These are phyloP conservation scores for Lolium multiflorum DNA, from an alignment of 176 grass and related monocot genomes.

Conservation along the genomic window DNA sequence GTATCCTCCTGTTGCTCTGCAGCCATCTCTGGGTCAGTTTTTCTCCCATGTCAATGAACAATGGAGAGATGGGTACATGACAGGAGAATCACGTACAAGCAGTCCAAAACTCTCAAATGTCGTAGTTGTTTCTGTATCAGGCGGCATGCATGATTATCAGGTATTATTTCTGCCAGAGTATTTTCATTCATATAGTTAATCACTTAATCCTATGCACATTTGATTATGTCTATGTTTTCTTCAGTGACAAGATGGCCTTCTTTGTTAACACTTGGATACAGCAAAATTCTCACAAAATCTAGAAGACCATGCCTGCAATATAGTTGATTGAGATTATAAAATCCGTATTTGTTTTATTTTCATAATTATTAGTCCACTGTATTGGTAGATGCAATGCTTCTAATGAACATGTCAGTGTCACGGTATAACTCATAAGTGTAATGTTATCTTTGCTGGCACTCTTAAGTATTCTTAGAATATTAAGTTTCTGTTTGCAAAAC, in stretches of 20 bases:
- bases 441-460: background rate
- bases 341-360: background rate
- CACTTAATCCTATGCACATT: conserved; percentile 24
- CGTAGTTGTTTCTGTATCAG: conserved; percentile 82
- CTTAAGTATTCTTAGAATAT: conserved; percentile 6
- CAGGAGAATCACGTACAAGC: conserved; percentile 41
- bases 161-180: conserved; percentile 47
- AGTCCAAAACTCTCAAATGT: conserved; percentile 76
- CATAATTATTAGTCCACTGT: background rate
- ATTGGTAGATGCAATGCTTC: conserved; percentile 1
- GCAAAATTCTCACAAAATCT: background rate
- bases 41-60: conserved; percentile 90
- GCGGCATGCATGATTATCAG: conserved; percentile 97
- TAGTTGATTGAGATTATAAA: conserved; percentile 18
- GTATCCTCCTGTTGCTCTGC: conserved; percentile 90
- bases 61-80: conserved; percentile 89
- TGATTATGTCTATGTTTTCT: conserved; percentile 27
- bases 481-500: background rate
- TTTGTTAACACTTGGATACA: background rate
- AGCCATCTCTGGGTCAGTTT: conserved; percentile 92
- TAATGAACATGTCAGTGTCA: background rate
- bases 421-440: background rate
- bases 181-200: conserved; percentile 32
- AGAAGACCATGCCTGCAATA: background rate
- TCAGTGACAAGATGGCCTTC: conserved; percentile 24